These are phyloP conservation scores for Sugiyamaella chiloensis DNA, from an alignment of 805 yeast species.

Conservation along the genomic window DNA sequence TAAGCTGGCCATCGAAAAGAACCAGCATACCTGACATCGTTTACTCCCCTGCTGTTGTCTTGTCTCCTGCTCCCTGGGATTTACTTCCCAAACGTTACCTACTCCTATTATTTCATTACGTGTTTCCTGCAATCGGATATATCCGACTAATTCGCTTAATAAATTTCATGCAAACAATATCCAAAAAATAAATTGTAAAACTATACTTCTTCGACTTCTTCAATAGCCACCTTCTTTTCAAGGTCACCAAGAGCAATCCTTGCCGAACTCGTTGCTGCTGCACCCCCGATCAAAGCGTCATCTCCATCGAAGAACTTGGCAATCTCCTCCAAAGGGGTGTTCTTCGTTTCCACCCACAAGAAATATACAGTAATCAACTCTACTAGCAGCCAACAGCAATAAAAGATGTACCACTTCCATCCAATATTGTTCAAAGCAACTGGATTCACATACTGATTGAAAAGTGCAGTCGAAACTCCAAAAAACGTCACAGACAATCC, in stretches of 20 bases:
- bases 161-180: too few relatives aligned
- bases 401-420: constrained; percentile 46
- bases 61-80: neutral
- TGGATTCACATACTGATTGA: constrained; percentile 37
- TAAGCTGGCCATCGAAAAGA: constrained; percentile 3
- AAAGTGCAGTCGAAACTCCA: constrained; percentile 18
- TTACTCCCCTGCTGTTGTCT: neutral
- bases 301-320: neutral
- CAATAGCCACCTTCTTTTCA: neutral
- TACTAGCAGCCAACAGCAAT: constrained; percentile 25
- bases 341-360: constrained; percentile 42
- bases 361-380: constrained; percentile 33
- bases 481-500: constrained; percentile 29
- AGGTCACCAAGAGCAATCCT: neutral
- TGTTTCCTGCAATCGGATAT: too few relatives aligned
- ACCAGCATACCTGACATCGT: neutral
- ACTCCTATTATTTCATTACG: too few relatives aligned
- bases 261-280: neutral
- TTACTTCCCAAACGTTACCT: too few relatives aligned
- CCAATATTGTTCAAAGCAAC: constrained; percentile 41
- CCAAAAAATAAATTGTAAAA: too few relatives aligned
- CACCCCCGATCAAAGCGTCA: neutral
- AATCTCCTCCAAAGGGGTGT: constrained; percentile 40
- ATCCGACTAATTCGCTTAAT: too few relatives aligned
- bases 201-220: too few relatives aligned